Evolutionary conservation across 2,329 filamentous ascomycete genomes (phyloP).

Genomic region (Colletotrichum echinochloae): DNA sequence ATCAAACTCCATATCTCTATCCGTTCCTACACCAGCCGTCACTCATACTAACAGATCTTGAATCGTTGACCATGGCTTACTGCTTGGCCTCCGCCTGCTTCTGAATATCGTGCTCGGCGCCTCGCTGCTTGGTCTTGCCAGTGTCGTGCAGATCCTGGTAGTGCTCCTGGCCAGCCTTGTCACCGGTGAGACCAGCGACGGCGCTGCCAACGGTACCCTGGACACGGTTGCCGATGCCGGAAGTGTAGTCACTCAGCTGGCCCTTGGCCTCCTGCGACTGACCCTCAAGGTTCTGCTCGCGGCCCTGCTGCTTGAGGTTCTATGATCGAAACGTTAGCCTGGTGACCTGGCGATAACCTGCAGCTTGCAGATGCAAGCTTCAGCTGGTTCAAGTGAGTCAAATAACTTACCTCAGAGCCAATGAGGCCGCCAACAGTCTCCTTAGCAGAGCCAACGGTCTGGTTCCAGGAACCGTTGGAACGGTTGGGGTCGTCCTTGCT

Average conservation of each 20-base stretch:
- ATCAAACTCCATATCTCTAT: conserved; percentile 35
- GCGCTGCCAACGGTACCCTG: conserved; percentile 78
- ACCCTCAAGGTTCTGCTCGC: conserved; percentile 82
- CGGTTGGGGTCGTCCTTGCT: conserved; percentile 80
- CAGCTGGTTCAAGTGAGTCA: background rate
- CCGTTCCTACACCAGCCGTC: conserved; percentile 6
- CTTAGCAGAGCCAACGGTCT: conserved; percentile 89
- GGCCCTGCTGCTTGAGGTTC: conserved; percentile 79
- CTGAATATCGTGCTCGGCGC: conserved; percentile 83
- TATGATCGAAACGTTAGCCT: conserved; percentile 43
- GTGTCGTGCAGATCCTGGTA: conserved; percentile 79
- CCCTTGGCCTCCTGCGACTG: conserved; percentile 86
- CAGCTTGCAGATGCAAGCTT: background rate
- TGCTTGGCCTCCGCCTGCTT: conserved; percentile 71
- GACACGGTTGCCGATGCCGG: conserved; percentile 75
- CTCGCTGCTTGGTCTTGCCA: conserved; percentile 86
- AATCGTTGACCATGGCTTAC: background rate
- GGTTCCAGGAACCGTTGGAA: conserved; percentile 81
- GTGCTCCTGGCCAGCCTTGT: conserved; percentile 72
- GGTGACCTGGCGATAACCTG: background rate
- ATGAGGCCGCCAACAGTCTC: conserved; percentile 81
- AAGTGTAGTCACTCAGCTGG: conserved; percentile 79
- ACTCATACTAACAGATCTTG: background rate
- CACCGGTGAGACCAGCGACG: conserved; percentile 78
- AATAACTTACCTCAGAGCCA: conserved; percentile 72